Evolutionary conservation across 2,329 filamentous ascomycete genomes (phyloP), one percentile per base, ranked within the genome.

Genomic region (Botrytis porri): DNA sequence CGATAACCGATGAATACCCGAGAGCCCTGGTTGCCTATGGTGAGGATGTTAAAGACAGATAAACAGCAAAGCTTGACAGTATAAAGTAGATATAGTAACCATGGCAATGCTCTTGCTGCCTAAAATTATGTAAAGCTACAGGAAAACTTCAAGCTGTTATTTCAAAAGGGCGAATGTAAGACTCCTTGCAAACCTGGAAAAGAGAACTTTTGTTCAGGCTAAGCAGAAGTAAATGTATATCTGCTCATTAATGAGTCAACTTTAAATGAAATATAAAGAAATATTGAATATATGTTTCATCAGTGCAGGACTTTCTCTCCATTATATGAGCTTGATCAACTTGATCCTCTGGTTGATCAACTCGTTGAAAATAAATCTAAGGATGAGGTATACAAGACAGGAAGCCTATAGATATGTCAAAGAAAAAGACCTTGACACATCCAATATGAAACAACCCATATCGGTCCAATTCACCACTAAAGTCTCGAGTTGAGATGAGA

Each of bases 101-200:
- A 32, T 57, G 14, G 1, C 51, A 29, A 14, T 16, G 4, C 5
- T 8, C 22, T 39, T 61, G 0, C 22, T n/a, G 35, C 12, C 8
- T 5, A 7, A 3, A 9, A 61, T 16, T 22, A 61, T 61, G 18
- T n/a, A 39, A 18, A 3, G 18, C 6, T 29, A 7, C 51, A 57
- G 9, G 22, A n/a, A 4, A 16, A 16, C 35, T n/a, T n/a, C 35
- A 61, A 25, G 39, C 8, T 10, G 2, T 20, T 29, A 1, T 3
- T 16, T 41, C 7, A 63, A 41, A 29, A 16, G 20, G 16, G 20
- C 20, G 16, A 6, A 39, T 29, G 12, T 41, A 63, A n/a, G 16
- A 41, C 6, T 29, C 14, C 12, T n/a, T 9, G 25, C 25, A 4
- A 1, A 1, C 8, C 25, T 4, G 10, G 4, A 10, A n/a, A n/a